Percentiles rank a stretch among this genome's conserved stretches.
Conservation (phyloP, 2,329 filamentous ascomycete genomes). For the Neurospora sp. region DNA sequence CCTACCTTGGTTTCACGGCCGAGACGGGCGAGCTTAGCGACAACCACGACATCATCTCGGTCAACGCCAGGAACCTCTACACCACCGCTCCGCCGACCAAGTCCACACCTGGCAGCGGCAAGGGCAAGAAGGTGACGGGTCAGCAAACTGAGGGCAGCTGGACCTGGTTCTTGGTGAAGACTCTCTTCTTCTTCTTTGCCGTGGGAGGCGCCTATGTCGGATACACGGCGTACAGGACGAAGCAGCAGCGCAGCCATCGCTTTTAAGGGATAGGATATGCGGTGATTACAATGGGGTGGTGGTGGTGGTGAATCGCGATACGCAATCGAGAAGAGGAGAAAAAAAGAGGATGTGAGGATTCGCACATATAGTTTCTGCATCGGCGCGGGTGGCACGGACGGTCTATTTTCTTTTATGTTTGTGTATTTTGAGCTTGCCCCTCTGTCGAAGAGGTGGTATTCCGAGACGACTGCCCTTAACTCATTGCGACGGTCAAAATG, state of each 20-base stretch:
- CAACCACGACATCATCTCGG: conserved; percentile 91
- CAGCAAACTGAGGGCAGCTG: conserved; percentile 41
- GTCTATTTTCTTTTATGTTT: conserved; percentile 1
- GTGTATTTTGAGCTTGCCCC: not conserved
- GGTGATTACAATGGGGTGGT: not conserved
- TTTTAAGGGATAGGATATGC: conserved; percentile 29
- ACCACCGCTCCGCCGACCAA: conserved; percentile 39
- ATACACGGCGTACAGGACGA: conserved; percentile 71
- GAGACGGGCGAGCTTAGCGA: conserved; percentile 96
- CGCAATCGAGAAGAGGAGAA: conserved; percentile 4
- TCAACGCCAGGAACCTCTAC: conserved; percentile 84
- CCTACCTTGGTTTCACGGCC: conserved; percentile 67
- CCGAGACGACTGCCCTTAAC: not conserved
- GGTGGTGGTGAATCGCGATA: conserved; percentile 3
- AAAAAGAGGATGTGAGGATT: conserved; percentile 3
- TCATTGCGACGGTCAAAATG: conserved; percentile 4
- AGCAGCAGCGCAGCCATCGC: conserved; percentile 47
- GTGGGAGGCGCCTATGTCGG: conserved; percentile 72
- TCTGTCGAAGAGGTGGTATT: not conserved
- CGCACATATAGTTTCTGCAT: conserved; percentile 11
- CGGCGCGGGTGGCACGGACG: conserved; percentile 9
- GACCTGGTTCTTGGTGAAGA: conserved; percentile 66
- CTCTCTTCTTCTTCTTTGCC: conserved; percentile 62
- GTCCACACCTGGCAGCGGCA: conserved; percentile 27
- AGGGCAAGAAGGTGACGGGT: conserved; percentile 24